These are phyloP conservation scores for Kodamaea neixiangensis DNA, from an alignment of 805 yeast genomes.

Conservation along the genomic window DNA sequence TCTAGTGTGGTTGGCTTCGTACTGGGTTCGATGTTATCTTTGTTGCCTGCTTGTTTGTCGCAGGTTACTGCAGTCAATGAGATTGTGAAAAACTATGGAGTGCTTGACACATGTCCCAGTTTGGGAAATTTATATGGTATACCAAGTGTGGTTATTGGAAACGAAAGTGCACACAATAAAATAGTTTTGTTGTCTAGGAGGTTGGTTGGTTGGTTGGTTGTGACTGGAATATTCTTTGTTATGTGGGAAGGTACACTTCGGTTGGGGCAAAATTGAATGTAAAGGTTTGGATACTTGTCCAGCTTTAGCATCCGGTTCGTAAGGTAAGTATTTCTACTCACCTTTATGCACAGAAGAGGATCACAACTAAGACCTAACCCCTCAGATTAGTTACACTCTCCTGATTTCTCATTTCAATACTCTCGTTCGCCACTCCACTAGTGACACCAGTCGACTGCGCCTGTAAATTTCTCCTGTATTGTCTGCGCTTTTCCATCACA, in stretches of 20 bases:
- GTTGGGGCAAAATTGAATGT: constrained; percentile 19
- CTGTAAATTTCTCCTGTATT: background rate
- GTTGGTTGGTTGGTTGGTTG: constrained; percentile 32
- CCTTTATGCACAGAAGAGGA: too few relatives aligned
- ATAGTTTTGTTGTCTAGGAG: constrained; percentile 32
- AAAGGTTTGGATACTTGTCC: constrained; percentile 14
- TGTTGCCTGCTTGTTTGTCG: constrained; percentile 33
- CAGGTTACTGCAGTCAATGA: constrained; percentile 30
- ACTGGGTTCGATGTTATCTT: constrained; percentile 35
- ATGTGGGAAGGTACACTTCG: constrained; percentile 15
- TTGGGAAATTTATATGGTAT: constrained; percentile 35
- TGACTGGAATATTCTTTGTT: constrained; percentile 31
- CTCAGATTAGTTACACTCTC: background rate
- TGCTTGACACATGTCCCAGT: constrained; percentile 32
- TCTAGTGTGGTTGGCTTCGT: constrained; percentile 37
- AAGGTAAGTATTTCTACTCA: background rate
- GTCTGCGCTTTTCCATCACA: constrained; percentile 18
- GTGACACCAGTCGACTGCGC: background rate
- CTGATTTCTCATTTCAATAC: background rate
- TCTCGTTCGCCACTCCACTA: background rate
- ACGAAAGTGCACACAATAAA: constrained; percentile 26
- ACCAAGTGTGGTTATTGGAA: constrained; percentile 34
- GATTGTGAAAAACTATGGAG: constrained; percentile 39
- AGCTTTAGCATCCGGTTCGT: background rate
- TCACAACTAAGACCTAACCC: too few relatives aligned